Evolutionary conservation across 1,139 yeast species (phyloP).

Genomic region (Wickerhamomyces sp.): DNA sequence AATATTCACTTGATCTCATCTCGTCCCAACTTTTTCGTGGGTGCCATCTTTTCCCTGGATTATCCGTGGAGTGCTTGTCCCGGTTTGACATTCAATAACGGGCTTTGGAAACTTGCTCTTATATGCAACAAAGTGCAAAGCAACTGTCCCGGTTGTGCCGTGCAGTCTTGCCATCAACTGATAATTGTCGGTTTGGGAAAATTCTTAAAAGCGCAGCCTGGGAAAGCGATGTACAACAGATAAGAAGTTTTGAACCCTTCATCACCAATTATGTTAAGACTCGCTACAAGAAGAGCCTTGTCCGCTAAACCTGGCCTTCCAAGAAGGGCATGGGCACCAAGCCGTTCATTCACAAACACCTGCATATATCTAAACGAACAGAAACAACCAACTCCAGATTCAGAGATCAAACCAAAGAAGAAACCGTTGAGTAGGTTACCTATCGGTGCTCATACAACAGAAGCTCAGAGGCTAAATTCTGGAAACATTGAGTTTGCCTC

Average conservation of each 20-base stretch:
- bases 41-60: background rate
- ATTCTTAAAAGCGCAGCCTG: too few species aligned
- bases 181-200: too few species aligned
- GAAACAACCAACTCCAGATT: conserved; percentile 5
- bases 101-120: background rate
- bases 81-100: background rate
- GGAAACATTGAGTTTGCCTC: conserved; percentile 62
- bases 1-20: background rate
- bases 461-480: conserved; percentile 28
- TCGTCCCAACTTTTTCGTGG: conserved; percentile 1
- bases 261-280: background rate
- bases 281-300: too few species aligned
- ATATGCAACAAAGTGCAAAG: background rate
- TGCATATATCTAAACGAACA: conserved; percentile 12
- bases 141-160: conserved; percentile 1
- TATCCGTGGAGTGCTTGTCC: conserved; percentile 2
- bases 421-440: conserved; percentile 50
- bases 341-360: conserved; percentile 12
- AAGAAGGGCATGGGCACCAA: background rate
- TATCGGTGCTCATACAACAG: conserved; percentile 44
- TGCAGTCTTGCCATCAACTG: background rate
- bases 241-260: background rate
- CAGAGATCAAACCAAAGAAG: conserved; percentile 22
- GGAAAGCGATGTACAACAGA: too few species aligned
- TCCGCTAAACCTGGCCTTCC: too few species aligned